Evolutionary conservation across 805 yeast genomes (phyloP).

Genomic region (Yarrowia bubula): DNA sequence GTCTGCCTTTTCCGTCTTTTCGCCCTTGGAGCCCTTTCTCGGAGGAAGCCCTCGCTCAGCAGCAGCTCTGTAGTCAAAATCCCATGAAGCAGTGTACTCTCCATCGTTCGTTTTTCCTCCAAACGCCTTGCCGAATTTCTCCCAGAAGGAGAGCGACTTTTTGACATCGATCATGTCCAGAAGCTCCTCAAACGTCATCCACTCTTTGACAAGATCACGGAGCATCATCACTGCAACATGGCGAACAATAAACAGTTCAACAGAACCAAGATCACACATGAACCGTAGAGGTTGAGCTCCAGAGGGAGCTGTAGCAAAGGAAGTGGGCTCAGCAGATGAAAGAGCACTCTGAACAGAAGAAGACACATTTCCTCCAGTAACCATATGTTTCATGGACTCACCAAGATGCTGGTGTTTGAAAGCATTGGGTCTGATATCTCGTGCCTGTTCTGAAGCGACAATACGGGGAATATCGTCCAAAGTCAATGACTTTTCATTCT

Average conservation of each 20-base stretch:
- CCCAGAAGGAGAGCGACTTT: conserved; percentile 47
- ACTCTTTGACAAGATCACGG: conserved; percentile 39
- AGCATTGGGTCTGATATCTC: conserved; percentile 90
- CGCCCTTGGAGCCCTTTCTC: conserved; percentile 24
- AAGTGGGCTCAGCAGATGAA: background rate
- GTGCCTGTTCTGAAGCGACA: conserved; percentile 94
- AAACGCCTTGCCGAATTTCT: conserved; percentile 45
- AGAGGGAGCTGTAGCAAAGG: background rate
- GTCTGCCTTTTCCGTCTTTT: conserved; percentile 31
- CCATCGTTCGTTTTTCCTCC: conserved; percentile 32
- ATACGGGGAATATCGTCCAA: conserved; percentile 95
- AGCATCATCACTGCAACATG: conserved; percentile 55
- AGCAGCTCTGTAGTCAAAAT: conserved; percentile 19
- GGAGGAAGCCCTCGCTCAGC: background rate
- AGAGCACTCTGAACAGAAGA: conserved; percentile 18
- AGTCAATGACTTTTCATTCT: conserved; percentile 80
- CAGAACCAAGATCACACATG: conserved; percentile 45
- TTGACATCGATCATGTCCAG: conserved; percentile 42
- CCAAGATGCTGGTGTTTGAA: conserved; percentile 61
- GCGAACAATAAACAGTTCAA: conserved; percentile 58
- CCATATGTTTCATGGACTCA: conserved; percentile 8
- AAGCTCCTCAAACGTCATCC: conserved; percentile 42
- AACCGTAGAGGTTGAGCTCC: conserved; percentile 26
- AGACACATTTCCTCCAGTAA: conserved; percentile 2
- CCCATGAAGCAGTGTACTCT: conserved; percentile 22